phyloP scores from a whole-genome alignment of 2,329 filamentous ascomycete genomes.

The Thelonectria blattea region DNA sequence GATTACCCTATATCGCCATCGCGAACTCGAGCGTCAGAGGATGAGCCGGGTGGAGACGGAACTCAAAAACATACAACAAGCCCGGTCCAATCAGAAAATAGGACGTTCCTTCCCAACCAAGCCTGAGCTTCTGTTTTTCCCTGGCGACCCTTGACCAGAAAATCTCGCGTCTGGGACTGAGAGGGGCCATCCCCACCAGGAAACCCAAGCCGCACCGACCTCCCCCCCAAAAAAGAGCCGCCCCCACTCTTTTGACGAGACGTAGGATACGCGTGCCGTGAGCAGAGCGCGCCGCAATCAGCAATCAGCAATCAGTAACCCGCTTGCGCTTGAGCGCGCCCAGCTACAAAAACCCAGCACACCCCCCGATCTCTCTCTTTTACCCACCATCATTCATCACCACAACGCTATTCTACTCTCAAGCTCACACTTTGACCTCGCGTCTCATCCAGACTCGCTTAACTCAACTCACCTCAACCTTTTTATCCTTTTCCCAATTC shows the following conservation, averaged over 20 bases:
- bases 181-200: neutral
- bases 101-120: neutral
- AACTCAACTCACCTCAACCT: slow-evolving; percentile 23
- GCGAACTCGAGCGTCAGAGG: neutral
- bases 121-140: slow-evolving; percentile 10
- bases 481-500: slow-evolving; percentile 22
- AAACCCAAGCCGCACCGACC: slow-evolving; percentile 1
- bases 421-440: slow-evolving; percentile 19
- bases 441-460: slow-evolving; percentile 20
- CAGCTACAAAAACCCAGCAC: slow-evolving; percentile 66
- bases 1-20: neutral
- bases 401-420: slow-evolving; percentile 43
- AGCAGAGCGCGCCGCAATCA: slow-evolving; percentile 14
- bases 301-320: slow-evolving; percentile 61
- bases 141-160: neutral
- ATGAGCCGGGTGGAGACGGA: neutral
- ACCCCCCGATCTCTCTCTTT: slow-evolving; percentile 57
- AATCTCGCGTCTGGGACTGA: neutral
- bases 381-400: slow-evolving; percentile 54
- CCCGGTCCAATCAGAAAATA: slow-evolving; percentile 17
- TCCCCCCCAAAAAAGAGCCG: neutral
- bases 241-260: neutral
- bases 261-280: neutral
- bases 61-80: neutral
- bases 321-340: slow-evolving; percentile 56